These are phyloP conservation scores for Tolypocladium inflatum DNA, from an alignment of 2,329 filamentous ascomycete genomes.

Conservation along the genomic window DNA sequence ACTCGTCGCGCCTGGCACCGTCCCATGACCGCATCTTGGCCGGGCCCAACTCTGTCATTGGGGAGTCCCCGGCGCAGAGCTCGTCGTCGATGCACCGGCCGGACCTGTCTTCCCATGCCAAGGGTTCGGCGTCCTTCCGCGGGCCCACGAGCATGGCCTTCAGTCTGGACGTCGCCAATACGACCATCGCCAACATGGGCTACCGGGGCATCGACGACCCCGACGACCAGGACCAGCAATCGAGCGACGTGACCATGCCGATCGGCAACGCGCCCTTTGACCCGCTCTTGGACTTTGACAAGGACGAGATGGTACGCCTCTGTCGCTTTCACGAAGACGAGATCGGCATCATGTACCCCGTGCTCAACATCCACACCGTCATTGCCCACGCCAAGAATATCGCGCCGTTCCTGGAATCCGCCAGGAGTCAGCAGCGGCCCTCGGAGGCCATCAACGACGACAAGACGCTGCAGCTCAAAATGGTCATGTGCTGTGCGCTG, in stretches of 20 bases:
- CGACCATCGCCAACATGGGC: conserved; percentile 81
- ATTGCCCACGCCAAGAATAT: conserved; percentile 61
- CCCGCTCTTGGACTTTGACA: conserved; percentile 69
- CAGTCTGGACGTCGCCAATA: conserved; percentile 78
- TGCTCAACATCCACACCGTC: conserved; percentile 64
- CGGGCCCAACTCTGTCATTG: conserved; percentile 18
- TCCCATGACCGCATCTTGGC: conserved; percentile 32
- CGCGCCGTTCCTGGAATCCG: conserved; percentile 59
- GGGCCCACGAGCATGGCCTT: conserved; percentile 81
- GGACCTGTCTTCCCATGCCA: conserved; percentile 32
- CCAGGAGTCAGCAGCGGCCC: conserved; percentile 23
- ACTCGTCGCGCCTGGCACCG: conserved; percentile 34
- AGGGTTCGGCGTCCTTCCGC: conserved; percentile 57
- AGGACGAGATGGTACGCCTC: conserved; percentile 71
- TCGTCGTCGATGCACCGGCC: conserved; percentile 27
- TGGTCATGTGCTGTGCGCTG: conserved; percentile 71
- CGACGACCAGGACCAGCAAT: conserved; percentile 43
- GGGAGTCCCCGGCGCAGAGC: conserved; percentile 34
- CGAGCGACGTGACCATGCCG: conserved; percentile 9
- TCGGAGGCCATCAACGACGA: conserved; percentile 34
- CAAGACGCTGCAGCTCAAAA: conserved; percentile 64
- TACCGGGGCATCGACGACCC: conserved; percentile 57
- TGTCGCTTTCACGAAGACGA: conserved; percentile 81
- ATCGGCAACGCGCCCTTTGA: conserved; percentile 43
- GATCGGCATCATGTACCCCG: conserved; percentile 85